A percentile compares a stretch with the other conserved stretches of the same genome.
Evolutionary conservation across 495 filamentous ascomycete genomes (phyloP).

Genomic region (Podospora pseudopauciseta): DNA sequence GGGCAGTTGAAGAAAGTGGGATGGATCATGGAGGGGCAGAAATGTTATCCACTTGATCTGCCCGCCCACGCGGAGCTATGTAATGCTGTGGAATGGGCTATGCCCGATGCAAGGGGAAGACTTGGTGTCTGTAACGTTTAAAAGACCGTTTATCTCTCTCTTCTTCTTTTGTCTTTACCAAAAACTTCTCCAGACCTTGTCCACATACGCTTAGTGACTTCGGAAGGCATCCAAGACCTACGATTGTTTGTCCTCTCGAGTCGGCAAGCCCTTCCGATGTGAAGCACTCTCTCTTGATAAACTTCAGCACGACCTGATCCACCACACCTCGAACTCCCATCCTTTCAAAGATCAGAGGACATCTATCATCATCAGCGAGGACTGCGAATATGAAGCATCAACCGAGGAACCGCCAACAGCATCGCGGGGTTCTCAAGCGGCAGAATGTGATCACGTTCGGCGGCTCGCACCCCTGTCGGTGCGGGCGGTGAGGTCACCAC

Average conservation of each 20-base stretch:
- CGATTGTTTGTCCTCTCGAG: background rate
- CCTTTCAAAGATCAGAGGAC: background rate
- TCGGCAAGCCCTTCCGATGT: background rate
- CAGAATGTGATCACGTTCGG: background rate
- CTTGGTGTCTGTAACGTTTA: no score
- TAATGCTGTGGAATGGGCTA: constrained; percentile 7
- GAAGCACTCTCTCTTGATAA: background rate
- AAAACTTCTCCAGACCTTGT: background rate
- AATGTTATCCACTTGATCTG: background rate
- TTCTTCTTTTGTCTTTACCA: background rate
- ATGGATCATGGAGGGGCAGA: background rate
- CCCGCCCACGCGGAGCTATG: background rate
- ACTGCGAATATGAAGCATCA: no score
- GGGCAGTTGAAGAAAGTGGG: constrained; percentile 5
- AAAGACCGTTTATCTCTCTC: background rate
- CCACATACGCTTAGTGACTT: no score
- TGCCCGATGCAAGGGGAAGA: background rate
- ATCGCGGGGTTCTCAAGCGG: background rate
- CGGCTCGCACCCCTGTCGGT: background rate
- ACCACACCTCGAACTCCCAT: background rate
- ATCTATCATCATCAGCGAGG: background rate
- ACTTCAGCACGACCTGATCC: background rate
- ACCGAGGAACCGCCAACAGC: background rate
- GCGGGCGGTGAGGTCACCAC: constrained; percentile 14
- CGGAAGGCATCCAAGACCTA: no score